Conservation (phyloP, 2,329 filamentous ascomycete genomes). For the Xylariaceae sp. region DNA sequence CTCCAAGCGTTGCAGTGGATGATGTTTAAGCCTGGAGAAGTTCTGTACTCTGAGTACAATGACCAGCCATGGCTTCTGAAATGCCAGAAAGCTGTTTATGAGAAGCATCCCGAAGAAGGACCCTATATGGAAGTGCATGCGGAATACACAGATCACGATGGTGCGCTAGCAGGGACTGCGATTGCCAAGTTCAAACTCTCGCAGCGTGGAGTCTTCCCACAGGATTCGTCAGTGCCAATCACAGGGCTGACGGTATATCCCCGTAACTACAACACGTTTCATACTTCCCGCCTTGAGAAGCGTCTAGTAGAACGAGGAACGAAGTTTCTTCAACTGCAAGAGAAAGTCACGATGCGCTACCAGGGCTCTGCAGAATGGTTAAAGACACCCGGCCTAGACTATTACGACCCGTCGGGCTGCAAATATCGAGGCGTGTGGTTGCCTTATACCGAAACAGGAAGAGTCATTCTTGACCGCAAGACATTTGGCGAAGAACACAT, state of each 20-base stretch:
- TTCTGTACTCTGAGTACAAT: conserved; percentile 23
- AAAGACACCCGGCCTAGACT: conserved; percentile 21
- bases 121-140: conserved; percentile 26
- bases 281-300: conserved; percentile 18
- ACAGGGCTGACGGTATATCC: conserved; percentile 24
- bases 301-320: conserved; percentile 20
- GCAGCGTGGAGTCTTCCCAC: conserved; percentile 23
- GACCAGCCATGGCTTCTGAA: conserved; percentile 27
- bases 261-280: conserved; percentile 15
- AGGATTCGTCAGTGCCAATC: conserved; percentile 23
- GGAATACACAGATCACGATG: conserved; percentile 25
- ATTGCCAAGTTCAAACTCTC: conserved; percentile 9
- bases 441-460: conserved; percentile 26
- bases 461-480: conserved; percentile 28
- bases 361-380: conserved; percentile 25
- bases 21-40: conserved; percentile 26
- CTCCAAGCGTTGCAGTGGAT: conserved; percentile 13
- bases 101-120: conserved; percentile 13
- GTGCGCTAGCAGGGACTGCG: conserved; percentile 18
- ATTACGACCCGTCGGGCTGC: conserved; percentile 14
- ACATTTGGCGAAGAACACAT: conserved; percentile 27
- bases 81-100: conserved; percentile 25
- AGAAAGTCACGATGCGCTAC: conserved; percentile 20
- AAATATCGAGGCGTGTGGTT: conserved; percentile 27
- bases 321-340: conserved; percentile 21